Conservation (phyloP, 768 basidiomycete genomes). For the Kwoniella bestiolae region DNA sequence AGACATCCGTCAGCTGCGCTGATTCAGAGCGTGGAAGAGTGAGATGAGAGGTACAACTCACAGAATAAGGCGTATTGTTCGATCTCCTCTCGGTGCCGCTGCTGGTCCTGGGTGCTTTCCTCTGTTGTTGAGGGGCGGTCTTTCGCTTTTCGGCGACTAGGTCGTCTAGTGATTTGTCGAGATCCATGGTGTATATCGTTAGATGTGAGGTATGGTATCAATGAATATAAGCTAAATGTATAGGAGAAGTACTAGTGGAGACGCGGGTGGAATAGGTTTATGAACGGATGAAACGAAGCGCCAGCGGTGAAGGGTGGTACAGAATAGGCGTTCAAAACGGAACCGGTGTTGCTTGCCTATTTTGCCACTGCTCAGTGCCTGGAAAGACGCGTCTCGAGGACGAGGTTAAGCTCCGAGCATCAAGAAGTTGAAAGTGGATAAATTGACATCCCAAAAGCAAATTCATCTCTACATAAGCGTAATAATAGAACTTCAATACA, state of each 20-base stretch:
- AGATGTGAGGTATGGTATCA: neutral
- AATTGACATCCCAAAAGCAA: too few species aligned
- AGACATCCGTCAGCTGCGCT: neutral
- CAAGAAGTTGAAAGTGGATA: too few species aligned
- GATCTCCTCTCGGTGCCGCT: constrained; percentile 16
- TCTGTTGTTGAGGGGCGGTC: neutral
- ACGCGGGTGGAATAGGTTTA: too few species aligned
- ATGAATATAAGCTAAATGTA: neutral
- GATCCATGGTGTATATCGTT: constrained; percentile 32
- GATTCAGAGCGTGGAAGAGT: neutral
- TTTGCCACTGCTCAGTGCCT: neutral
- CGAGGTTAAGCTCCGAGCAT: neutral
- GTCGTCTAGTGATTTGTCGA: constrained; percentile 51
- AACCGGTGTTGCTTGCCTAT: too few species aligned
- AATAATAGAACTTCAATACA: neutral
- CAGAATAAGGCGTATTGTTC: constrained; percentile 13
- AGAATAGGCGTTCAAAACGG: too few species aligned
- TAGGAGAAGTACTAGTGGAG: too few species aligned
- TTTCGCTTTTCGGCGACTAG: constrained; percentile 46
- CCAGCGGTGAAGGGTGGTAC: neutral
- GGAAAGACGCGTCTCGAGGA: neutral
- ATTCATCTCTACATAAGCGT: too few species aligned
- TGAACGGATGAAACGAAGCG: neutral
- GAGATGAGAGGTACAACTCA: too few species aligned
- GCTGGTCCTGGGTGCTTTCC: constrained; percentile 1